A percentile compares a stretch with the other conserved stretches of the same genome.
These are phyloP conservation scores for Ophiobolus disseminans DNA, from an alignment of 2,329 filamentous ascomycete genomes.

Conservation along the genomic window DNA sequence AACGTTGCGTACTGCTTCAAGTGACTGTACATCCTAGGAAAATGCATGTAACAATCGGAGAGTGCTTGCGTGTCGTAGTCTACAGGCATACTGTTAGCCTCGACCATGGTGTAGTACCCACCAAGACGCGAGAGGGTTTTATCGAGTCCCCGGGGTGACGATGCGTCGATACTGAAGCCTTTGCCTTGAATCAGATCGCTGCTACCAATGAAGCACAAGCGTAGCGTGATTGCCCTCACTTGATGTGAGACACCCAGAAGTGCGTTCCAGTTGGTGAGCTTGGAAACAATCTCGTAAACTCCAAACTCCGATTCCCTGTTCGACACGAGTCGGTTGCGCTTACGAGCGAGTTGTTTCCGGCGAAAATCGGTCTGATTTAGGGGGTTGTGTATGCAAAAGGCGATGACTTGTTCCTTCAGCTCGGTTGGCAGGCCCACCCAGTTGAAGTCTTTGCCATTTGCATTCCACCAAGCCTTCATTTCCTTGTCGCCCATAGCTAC, in stretches of 20 bases:
- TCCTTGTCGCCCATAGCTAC: background rate
- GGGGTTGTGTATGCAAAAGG: constrained; percentile 22
- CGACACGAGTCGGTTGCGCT: background rate
- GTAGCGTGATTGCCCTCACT: constrained; percentile 28
- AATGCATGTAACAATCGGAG: constrained; percentile 19
- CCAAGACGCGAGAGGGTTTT: constrained; percentile 20
- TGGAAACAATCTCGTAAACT: constrained; percentile 21
- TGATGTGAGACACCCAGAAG: constrained; percentile 33
- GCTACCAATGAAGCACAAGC: constrained; percentile 28
- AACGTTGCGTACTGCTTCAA: constrained; percentile 33
- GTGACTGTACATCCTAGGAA: constrained; percentile 30
- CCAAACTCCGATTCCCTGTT: too few species aligned
- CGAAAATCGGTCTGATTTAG: background rate
- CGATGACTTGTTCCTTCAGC: constrained; percentile 33
- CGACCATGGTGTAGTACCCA: constrained; percentile 19
- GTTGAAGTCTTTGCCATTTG: constrained; percentile 34
- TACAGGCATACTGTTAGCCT: constrained; percentile 13
- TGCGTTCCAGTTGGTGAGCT: constrained; percentile 21
- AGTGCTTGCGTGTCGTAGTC: constrained; percentile 7
- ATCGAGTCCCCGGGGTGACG: background rate
- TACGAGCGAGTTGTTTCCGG: background rate
- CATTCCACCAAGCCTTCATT: constrained; percentile 28
- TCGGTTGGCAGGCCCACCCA: constrained; percentile 35
- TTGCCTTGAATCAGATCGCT: background rate
- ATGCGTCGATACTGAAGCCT: constrained; percentile 15